Conservation (phyloP, 1,284 basidiomycete species). For the Kwoniella shivajii region DNA sequence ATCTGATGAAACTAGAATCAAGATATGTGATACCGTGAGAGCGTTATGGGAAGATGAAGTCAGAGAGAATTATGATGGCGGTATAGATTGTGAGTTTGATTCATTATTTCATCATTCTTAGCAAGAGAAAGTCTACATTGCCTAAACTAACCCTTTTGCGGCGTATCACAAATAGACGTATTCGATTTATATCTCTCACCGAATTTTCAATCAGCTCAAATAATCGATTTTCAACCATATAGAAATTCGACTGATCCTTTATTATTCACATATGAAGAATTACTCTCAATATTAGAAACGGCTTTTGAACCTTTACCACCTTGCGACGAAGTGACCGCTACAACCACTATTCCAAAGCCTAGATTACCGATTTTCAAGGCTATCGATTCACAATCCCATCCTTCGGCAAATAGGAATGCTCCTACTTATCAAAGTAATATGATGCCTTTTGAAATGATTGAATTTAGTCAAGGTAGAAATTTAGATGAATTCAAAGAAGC, state of each 20-base stretch:
- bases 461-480: slow-evolving; percentile 70
- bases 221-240: slow-evolving; percentile 91
- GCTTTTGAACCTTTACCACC: slow-evolving; percentile 22
- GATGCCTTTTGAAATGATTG: slow-evolving; percentile 84
- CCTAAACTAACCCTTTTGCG: neutral
- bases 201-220: slow-evolving; percentile 69
- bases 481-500: slow-evolving; percentile 67
- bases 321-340: neutral
- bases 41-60: slow-evolving; percentile 72
- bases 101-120: neutral
- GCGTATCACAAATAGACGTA: slow-evolving; percentile 62
- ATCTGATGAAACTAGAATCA: slow-evolving; percentile 60
- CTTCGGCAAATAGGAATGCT: slow-evolving; percentile 64
- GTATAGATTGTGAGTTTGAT: slow-evolving; percentile 67
- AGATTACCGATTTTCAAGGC: slow-evolving; percentile 63
- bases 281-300: slow-evolving; percentile 57
- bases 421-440: slow-evolving; percentile 85
- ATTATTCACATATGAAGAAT: slow-evolving; percentile 80
- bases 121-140: neutral
- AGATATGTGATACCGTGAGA: slow-evolving; percentile 62
- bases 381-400: slow-evolving; percentile 73
- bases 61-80: slow-evolving; percentile 62
- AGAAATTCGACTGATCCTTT: slow-evolving; percentile 81
- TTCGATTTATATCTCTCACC: slow-evolving; percentile 87
- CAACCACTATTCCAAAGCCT: too few relatives aligned